Evolutionary conservation across 148 eudicot genomes (phyloP).

Genomic region (Polygonum aviculare): DNA sequence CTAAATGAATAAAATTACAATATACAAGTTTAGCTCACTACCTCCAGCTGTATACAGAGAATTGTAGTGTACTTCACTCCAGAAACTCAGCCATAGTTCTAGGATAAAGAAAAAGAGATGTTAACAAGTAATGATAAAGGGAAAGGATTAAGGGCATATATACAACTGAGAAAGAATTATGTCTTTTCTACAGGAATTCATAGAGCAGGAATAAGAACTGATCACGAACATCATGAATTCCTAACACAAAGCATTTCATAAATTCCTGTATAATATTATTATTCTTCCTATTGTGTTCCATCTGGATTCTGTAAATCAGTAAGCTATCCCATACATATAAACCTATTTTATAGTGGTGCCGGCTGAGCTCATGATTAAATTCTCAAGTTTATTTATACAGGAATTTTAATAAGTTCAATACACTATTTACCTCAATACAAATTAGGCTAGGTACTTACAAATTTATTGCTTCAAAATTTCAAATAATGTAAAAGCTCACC

Average conservation of each 20-base stretch:
- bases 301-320: background rate
- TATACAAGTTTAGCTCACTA: conserved; percentile 3
- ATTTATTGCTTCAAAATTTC: background rate
- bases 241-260: no score
- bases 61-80: conserved; percentile 83
- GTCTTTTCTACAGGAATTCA: background rate
- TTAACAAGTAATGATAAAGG: background rate
- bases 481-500: conserved; percentile 24
- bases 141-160: background rate
- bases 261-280: background rate
- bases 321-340: background rate
- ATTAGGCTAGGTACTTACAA: background rate
- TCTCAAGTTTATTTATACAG: background rate
- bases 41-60: conserved; percentile 66
- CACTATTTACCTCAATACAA: background rate
- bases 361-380: background rate
- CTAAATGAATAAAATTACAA: background rate
- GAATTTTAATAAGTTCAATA: background rate
- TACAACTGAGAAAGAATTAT: background rate
- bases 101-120: conserved; percentile 6
- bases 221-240: no score
- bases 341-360: background rate
- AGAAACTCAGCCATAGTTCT: conserved; percentile 83
- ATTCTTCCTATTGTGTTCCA: background rate
- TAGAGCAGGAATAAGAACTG: background rate